These are phyloP conservation scores for Deuterostichococcus epilithicus DNA, from an alignment of 139 green algal species.

Conservation along the genomic window DNA sequence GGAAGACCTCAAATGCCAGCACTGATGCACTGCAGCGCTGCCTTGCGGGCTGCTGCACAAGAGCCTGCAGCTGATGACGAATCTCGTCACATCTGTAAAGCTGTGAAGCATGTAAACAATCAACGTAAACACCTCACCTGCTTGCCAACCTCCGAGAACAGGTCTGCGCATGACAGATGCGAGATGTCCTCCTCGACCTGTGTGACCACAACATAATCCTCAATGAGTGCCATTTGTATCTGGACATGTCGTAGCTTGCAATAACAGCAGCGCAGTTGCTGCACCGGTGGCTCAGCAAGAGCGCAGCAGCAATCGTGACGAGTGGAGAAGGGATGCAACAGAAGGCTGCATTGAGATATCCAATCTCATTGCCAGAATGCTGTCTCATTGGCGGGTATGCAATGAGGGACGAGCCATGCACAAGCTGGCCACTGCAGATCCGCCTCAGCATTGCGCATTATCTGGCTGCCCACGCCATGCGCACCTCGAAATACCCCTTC, in stretches of 20 bases:
- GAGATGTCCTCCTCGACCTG: conserved; percentile 53
- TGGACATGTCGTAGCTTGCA: neutral
- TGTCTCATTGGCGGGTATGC: too few species aligned
- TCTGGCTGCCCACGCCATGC: too few species aligned
- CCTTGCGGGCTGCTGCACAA: neutral
- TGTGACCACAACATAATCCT: neutral
- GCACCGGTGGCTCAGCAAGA: neutral
- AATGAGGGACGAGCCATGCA: neutral
- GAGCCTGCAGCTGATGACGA: neutral
- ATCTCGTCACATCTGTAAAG: neutral
- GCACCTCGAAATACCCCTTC: conserved; percentile 41
- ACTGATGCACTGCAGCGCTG: neutral
- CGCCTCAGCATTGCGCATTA: too few species aligned
- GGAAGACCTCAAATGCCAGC: neutral
- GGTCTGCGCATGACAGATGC: conserved; percentile 49
- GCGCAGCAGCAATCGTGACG: too few species aligned
- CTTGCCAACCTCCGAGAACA: conserved; percentile 47
- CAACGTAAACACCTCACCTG: neutral
- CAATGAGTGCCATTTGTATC: neutral
- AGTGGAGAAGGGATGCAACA: too few species aligned
- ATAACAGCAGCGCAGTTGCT: neutral
- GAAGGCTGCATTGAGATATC: too few species aligned
- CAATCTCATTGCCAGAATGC: too few species aligned
- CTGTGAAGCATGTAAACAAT: neutral
- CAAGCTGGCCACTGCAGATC: neutral